Percentiles rank a stretch among this genome's conserved stretches.
phyloP scores from a whole-genome alignment of 805 yeast species.

The Kockiozyma suomiensis region DNA sequence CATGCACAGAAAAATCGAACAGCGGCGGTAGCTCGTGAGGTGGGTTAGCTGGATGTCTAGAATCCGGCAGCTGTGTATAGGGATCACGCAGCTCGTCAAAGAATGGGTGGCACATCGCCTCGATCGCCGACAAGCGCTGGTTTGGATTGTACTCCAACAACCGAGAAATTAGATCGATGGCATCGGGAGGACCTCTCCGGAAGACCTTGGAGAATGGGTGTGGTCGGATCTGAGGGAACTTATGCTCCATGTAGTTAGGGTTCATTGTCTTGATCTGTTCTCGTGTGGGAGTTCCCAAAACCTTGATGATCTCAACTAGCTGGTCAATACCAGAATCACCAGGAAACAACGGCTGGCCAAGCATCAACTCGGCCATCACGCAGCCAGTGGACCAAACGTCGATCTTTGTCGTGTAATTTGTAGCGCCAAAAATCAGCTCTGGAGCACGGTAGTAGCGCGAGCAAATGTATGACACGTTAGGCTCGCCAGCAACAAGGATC shows the following conservation, averaged over 20 bases:
- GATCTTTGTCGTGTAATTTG: slow-evolving; percentile 93
- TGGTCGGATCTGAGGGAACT: slow-evolving; percentile 68
- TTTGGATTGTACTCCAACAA: slow-evolving; percentile 91
- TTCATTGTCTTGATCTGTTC: slow-evolving; percentile 94
- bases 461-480: slow-evolving; percentile 94
- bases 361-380: slow-evolving; percentile 93
- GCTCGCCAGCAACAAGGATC: slow-evolving; percentile 83
- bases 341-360: slow-evolving; percentile 96
- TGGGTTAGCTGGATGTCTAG: slow-evolving; percentile 64
- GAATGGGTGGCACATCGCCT: slow-evolving; percentile 84
- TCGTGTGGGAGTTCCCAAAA: slow-evolving; percentile 90
- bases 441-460: slow-evolving; percentile 97
- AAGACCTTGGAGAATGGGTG: slow-evolving; percentile 65
- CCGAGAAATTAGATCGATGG: slow-evolving; percentile 78
- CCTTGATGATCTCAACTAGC: slow-evolving; percentile 92
- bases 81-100: slow-evolving; percentile 79
- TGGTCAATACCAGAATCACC: slow-evolving; percentile 98
- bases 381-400: slow-evolving; percentile 98
- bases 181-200: slow-evolving; percentile 79
- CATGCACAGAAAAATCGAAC: slow-evolving; percentile 73
- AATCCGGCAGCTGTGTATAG: slow-evolving; percentile 47
- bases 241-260: slow-evolving; percentile 96
- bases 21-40: slow-evolving; percentile 73
- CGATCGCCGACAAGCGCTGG: slow-evolving; percentile 73
- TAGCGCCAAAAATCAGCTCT: slow-evolving; percentile 94